Conservation (phyloP, 345 rosid genomes). For the Ceriops zippeliana region DNA sequence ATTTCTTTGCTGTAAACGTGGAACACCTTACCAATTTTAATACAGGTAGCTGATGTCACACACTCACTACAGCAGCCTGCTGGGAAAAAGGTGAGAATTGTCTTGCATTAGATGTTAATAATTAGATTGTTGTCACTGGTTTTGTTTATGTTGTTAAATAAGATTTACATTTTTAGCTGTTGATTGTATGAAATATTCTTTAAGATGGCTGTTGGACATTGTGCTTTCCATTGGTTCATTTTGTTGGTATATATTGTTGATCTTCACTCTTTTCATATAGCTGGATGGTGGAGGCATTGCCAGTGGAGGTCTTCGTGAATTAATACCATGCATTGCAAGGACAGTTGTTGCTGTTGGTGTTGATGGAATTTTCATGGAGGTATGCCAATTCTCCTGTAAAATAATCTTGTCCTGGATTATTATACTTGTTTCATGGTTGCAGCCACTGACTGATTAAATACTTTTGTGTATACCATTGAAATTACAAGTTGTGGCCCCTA, state of each 20-base stretch:
- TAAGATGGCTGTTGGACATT: not conserved
- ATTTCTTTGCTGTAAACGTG: constrained; percentile 7
- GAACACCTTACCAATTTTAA: constrained; percentile 9
- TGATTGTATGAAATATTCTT: not conserved
- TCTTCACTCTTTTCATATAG: constrained; percentile 32
- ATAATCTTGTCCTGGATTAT: not conserved
- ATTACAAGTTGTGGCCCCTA: not conserved
- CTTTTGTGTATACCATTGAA: not conserved
- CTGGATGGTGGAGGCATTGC: constrained; percentile 99
- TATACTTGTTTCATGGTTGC: not conserved
- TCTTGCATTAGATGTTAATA: not conserved
- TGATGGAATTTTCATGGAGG: constrained; percentile 99
- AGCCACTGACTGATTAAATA: not conserved
- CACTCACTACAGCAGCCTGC: constrained; percentile 98
- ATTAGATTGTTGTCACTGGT: constrained; percentile 5
- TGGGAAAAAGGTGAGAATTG: constrained; percentile 64
- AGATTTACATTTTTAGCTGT: not conserved
- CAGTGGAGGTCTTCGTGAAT: constrained; percentile 97
- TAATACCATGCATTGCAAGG: constrained; percentile 95
- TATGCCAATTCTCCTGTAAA: constrained; percentile 28
- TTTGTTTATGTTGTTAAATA: not conserved
- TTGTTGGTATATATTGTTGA: not conserved
- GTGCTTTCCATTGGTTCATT: not conserved
- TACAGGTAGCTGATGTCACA: constrained; percentile 89
- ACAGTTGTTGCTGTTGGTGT: constrained; percentile 96